These are phyloP conservation scores for Endocalyx cinctus DNA, from an alignment of 2,329 filamentous ascomycete species.

Conservation along the genomic window DNA sequence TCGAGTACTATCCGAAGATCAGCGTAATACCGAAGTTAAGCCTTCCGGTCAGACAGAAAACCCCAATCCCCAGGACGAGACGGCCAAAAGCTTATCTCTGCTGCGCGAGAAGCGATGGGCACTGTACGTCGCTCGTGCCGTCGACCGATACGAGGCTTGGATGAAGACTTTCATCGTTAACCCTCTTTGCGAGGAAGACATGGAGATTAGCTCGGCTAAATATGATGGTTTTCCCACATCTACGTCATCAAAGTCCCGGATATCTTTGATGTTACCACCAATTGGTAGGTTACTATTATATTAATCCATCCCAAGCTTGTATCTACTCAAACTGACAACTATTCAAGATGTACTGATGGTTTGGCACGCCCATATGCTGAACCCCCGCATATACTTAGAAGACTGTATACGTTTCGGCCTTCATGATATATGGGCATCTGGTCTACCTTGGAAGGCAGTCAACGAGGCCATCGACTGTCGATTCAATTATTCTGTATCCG, in stretches of 20 bases:
- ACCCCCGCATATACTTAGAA: conserved; percentile 69
- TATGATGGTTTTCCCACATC: conserved; percentile 35
- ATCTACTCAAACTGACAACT: too few species aligned
- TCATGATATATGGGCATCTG: conserved; percentile 53
- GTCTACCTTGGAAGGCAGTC: conserved; percentile 62
- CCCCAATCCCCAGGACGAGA: conserved; percentile 26
- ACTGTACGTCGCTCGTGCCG: conserved; percentile 63
- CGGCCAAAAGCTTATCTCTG: conserved; percentile 41
- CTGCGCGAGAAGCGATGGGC: conserved; percentile 71
- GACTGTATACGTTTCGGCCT: conserved; percentile 60
- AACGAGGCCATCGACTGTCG: conserved; percentile 53
- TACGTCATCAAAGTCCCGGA: too few species aligned
- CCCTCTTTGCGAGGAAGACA: conserved; percentile 31
- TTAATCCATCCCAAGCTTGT: too few species aligned
- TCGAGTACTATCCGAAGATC: conserved; percentile 24
- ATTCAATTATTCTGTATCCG: conserved; percentile 51
- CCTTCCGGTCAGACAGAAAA: conserved; percentile 9
- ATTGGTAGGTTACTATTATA: conserved; percentile 48
- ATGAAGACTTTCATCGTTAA: conserved; percentile 39
- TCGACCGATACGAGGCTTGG: conserved; percentile 65
- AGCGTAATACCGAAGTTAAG: conserved; percentile 3
- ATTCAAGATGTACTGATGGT: conserved; percentile 71
- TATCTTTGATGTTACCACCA: conserved; percentile 46
- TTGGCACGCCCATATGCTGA: conserved; percentile 75
- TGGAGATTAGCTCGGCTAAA: conserved; percentile 21